phyloP scores from a whole-genome alignment of 2,329 filamentous ascomycete species.

The Zymoseptoria crescenta region DNA sequence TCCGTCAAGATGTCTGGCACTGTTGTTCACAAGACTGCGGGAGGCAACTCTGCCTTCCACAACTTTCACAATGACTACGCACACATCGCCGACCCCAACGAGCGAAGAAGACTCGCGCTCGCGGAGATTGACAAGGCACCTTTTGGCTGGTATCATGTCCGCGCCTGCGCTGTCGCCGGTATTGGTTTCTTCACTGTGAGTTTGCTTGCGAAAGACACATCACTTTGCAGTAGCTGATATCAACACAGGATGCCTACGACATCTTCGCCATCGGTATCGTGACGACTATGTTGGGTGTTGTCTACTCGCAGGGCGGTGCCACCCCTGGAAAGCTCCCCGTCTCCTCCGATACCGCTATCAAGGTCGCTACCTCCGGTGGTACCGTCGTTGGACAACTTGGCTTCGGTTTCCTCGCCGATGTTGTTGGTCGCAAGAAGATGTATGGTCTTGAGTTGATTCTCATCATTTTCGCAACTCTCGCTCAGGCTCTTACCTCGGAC shows the following conservation, averaged over 20 bases:
- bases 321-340: constrained; percentile 51
- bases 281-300: constrained; percentile 69
- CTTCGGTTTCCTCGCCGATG: constrained; percentile 72
- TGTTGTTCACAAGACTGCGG: constrained; percentile 38
- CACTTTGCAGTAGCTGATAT: neutral
- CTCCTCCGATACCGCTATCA: constrained; percentile 70
- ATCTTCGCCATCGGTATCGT: constrained; percentile 71
- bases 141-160: constrained; percentile 78
- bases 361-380: constrained; percentile 74
- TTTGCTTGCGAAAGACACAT: neutral
- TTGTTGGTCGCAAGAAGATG: constrained; percentile 73
- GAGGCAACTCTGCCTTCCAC: constrained; percentile 64
- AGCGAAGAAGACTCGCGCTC: constrained; percentile 69
- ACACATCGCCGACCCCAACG: constrained; percentile 60
- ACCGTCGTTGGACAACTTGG: constrained; percentile 75
- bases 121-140: constrained; percentile 75
- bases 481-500: constrained; percentile 57
- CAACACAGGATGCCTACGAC: constrained; percentile 54
- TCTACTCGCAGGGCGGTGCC: constrained; percentile 53
- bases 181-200: constrained; percentile 71
- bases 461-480: constrained; percentile 71
- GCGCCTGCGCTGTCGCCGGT: constrained; percentile 68
- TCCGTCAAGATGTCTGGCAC: neutral
- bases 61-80: constrained; percentile 71
- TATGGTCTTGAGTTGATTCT: constrained; percentile 75